phyloP scores from a whole-genome alignment of 768 basidiomycete species.

The Fibroporia radiculosa region DNA sequence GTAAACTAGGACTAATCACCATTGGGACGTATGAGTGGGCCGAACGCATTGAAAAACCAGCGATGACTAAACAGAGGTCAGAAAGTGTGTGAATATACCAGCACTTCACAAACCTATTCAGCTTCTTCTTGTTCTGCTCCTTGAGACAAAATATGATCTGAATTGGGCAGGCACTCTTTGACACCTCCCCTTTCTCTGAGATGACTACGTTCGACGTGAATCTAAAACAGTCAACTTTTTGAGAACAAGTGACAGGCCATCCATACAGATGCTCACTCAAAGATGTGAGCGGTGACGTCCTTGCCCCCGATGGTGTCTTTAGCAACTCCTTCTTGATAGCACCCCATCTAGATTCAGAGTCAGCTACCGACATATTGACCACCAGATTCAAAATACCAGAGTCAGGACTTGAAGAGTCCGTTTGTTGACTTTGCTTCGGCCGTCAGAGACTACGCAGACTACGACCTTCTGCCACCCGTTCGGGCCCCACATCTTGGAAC shows the following conservation, averaged over 20 bases:
- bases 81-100: not conserved
- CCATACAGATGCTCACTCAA: conserved; percentile 51
- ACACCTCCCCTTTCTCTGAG: conserved; percentile 74
- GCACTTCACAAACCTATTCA: conserved; percentile 46
- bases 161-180: conserved; percentile 66
- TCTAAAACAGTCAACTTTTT: conserved; percentile 23
- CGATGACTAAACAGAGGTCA: conserved; percentile 45
- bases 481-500: conserved; percentile 78
- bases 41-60: conserved; percentile 97
- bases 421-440: conserved; percentile 81
- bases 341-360: conserved; percentile 70
- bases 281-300: conserved; percentile 90
- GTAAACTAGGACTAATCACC: conserved; percentile 31
- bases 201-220: conserved; percentile 77
- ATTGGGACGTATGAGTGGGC: conserved; percentile 79
- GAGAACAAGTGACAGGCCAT: not conserved
- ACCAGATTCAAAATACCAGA: conserved; percentile 34
- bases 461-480: conserved; percentile 90
- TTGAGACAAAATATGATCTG: conserved; percentile 90
- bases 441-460: conserved; percentile 82
- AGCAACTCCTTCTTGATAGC: conserved; percentile 83
- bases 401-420: conserved; percentile 85
- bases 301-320: conserved; percentile 85
- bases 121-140: conserved; percentile 95
- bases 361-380: not conserved